Evolutionary conservation across 768 basidiomycete species (phyloP), one percentile per base, ranked within the genome.

Genomic region (Boletus insuetus): DNA sequence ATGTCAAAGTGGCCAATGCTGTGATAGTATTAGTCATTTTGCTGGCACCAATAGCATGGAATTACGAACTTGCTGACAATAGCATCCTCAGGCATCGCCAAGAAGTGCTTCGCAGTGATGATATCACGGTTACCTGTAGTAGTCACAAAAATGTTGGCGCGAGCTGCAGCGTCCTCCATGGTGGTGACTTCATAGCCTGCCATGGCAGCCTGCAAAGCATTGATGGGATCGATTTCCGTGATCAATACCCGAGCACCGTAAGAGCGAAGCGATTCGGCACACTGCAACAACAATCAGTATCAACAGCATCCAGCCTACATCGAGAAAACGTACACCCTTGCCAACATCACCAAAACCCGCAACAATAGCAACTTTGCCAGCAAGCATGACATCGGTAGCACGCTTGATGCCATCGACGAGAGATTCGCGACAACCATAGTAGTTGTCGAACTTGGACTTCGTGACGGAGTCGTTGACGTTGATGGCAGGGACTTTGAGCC

Each of bases 401-500:
- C 97, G 94, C 85, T 99, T 99, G 80, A 99, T 98, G 65, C 97
- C 97, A 72, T 99, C 97, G 58, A 99, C 97, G 59, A 99, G 91
- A 32, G 97, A 99, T 76, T 99, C 97, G 69, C 97, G 93, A 79
- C 97, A 99, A 58, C 97, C 97, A 73, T 99, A 99, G 77, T 93
- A 89, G 79, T 94, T 93, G 77, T 95, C 90, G 72, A 99, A 99
- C 82, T 99, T 99, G 71, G 94, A 97, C 78, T 99, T 99, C 62
- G 97, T 99, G 69, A 99, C 97, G 6, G 96, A 97, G 79, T 97
- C 95, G 75, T 98, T 98, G 69, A 99, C 97, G 74, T 99, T 99
- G 82, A 99, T 98, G 59, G 97, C 97, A 57, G 97, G 96, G 62
- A 98, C 82, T 81, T 94, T 96, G 70, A 99, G 85, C 72, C 82